Evolutionary conservation across 495 filamentous ascomycete genomes (phyloP).

Genomic region (Halenospora varia): DNA sequence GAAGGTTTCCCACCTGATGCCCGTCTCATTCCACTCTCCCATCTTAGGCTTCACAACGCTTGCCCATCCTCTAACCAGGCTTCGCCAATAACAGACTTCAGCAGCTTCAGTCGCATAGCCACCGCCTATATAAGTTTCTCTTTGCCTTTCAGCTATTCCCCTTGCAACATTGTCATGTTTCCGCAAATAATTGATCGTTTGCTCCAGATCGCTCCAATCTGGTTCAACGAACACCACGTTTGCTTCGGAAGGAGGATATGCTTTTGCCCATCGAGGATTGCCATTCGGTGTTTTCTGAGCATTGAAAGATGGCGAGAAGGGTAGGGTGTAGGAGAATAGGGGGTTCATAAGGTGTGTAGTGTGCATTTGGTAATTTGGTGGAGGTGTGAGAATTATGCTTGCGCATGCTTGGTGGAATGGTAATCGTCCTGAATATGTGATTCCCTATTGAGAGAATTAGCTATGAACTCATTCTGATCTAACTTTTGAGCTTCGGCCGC

Average conservation of each 20-base stretch:
- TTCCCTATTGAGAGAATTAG: slow-evolving; percentile 30
- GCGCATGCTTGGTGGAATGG: slow-evolving; percentile 49
- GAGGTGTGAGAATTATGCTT: slow-evolving; percentile 43
- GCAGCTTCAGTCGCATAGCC: slow-evolving; percentile 48
- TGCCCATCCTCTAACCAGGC: slow-evolving; percentile 43
- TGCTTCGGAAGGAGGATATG: slow-evolving; percentile 35
- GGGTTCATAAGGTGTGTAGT: slow-evolving; percentile 43
- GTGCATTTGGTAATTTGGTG: slow-evolving; percentile 46
- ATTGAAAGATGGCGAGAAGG: not conserved
- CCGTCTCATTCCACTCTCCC: slow-evolving; percentile 24
- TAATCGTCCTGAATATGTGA: slow-evolving; percentile 54
- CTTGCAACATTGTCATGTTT: slow-evolving; percentile 37
- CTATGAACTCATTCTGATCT: too few relatives aligned
- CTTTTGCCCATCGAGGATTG: slow-evolving; percentile 31
- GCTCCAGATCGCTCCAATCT: slow-evolving; percentile 48
- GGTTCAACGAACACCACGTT: slow-evolving; percentile 49
- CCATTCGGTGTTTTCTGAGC: not conserved
- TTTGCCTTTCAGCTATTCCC: slow-evolving; percentile 45
- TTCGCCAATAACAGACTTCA: slow-evolving; percentile 52
- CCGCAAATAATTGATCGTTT: slow-evolving; percentile 38
- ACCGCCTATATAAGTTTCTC: slow-evolving; percentile 36
- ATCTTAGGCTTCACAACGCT: slow-evolving; percentile 30
- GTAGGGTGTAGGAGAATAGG: slow-evolving; percentile 33
- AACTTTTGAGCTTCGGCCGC: not conserved
- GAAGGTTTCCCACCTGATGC: slow-evolving; percentile 21